phyloP scores from a whole-genome alignment of 352 stramenopile species.

The Phytopythium aichiense region DNA sequence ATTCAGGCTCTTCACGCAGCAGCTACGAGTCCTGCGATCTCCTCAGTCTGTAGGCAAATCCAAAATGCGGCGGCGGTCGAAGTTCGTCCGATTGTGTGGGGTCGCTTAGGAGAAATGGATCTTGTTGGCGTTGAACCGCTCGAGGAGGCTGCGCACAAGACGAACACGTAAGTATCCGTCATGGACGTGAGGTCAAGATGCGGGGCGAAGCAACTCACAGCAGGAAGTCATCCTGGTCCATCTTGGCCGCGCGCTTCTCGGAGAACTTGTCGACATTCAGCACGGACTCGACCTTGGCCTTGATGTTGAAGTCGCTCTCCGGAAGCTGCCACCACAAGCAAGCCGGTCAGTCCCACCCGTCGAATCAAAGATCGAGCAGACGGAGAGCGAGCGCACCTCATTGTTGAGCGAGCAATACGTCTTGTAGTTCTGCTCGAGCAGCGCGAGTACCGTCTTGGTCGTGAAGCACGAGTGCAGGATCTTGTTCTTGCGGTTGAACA shows the following conservation, averaged over 20 bases:
- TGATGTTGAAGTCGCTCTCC: constrained; percentile 84
- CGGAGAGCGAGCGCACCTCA: constrained; percentile 29
- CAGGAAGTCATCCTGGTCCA: constrained; percentile 99
- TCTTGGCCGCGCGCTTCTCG: constrained; percentile 92
- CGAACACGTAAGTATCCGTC: not conserved
- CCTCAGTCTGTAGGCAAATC: not conserved
- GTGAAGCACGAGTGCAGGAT: constrained; percentile 95
- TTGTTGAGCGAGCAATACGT: constrained; percentile 93
- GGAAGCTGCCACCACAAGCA: constrained; percentile 41
- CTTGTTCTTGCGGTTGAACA: constrained; percentile 99
- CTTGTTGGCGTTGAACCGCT: constrained; percentile 95
- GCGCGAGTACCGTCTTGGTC: constrained; percentile 94
- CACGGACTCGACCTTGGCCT: constrained; percentile 93
- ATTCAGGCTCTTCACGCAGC: not conserved
- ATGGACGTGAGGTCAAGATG: not conserved
- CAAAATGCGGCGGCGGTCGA: not conserved
- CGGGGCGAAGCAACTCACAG: constrained; percentile 43
- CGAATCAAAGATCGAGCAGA: not conserved
- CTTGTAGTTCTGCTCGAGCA: constrained; percentile 96
- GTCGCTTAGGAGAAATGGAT: constrained; percentile 93
- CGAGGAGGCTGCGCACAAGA: constrained; percentile 65
- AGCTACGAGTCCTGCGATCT: not conserved
- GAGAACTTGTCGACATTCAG: constrained; percentile 85
- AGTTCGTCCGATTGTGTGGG: not conserved
- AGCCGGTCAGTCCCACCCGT: not conserved